Conservation (phyloP, 2,329 filamentous ascomycete species). For the Fusarium newnesense region DNA sequence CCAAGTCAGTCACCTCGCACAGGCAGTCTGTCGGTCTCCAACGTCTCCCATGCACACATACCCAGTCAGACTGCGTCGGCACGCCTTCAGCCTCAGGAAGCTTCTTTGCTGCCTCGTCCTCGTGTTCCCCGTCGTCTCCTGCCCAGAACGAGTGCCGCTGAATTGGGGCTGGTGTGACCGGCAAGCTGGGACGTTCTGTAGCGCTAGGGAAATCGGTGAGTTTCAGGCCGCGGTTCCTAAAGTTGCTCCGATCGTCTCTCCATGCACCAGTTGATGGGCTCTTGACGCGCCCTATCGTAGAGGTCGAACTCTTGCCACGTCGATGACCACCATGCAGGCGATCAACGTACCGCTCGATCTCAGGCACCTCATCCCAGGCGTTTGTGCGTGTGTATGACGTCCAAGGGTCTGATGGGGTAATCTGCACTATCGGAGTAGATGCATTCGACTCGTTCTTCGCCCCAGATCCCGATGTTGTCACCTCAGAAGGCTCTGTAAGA, state of each 20-base stretch:
- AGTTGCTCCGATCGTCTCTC: slow-evolving; percentile 16
- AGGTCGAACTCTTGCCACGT: slow-evolving; percentile 49
- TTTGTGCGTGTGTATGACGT: slow-evolving; percentile 79
- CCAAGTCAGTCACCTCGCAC: slow-evolving; percentile 66
- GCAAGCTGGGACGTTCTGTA: slow-evolving; percentile 84
- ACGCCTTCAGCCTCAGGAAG: slow-evolving; percentile 85
- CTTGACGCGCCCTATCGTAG: slow-evolving; percentile 29
- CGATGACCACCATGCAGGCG: slow-evolving; percentile 74
- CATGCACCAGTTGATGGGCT: slow-evolving; percentile 27
- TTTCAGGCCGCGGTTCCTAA: slow-evolving; percentile 60
- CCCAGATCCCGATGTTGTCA: slow-evolving; percentile 47
- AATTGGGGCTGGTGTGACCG: slow-evolving; percentile 88
- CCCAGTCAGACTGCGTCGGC: slow-evolving; percentile 90
- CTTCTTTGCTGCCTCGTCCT: slow-evolving; percentile 63
- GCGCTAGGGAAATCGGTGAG: slow-evolving; percentile 90
- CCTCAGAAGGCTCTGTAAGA: slow-evolving; percentile 48
- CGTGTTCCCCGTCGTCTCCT: slow-evolving; percentile 52
- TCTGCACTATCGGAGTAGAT: slow-evolving; percentile 59
- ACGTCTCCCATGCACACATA: slow-evolving; percentile 74
- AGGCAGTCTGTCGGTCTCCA: slow-evolving; percentile 64
- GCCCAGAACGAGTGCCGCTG: slow-evolving; percentile 76
- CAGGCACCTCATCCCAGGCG: slow-evolving; percentile 91
- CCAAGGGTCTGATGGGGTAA: slow-evolving; percentile 71
- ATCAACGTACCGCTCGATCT: slow-evolving; percentile 89
- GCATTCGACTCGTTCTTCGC: slow-evolving; percentile 56